Evolutionary conservation across 2,329 filamentous ascomycete species (phyloP).

Genomic region (Cordyceps cateniannulata): DNA sequence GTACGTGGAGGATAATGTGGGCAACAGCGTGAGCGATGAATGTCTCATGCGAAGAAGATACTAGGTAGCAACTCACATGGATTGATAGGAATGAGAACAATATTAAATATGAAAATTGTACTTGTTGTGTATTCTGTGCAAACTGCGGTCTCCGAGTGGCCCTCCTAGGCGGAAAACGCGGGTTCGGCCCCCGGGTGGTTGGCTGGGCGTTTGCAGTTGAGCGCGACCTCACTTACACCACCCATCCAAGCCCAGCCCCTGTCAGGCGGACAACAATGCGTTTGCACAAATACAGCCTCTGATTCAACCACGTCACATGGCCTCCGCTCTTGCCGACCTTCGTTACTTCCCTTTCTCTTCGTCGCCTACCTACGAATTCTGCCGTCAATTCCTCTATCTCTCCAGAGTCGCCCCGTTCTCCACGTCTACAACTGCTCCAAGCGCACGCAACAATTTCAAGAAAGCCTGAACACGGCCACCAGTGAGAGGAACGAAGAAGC

Average conservation of each 20-base stretch:
- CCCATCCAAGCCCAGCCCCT: neutral
- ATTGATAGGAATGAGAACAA: conserved; percentile 11
- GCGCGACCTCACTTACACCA: neutral
- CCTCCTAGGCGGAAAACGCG: too few relatives aligned
- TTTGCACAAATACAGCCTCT: neutral
- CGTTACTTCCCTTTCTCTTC: neutral
- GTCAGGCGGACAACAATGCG: neutral
- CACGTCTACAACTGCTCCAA: too few relatives aligned
- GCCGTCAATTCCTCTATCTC: too few relatives aligned
- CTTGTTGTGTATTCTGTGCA: neutral
- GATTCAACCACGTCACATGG: neutral
- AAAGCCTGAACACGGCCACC: too few relatives aligned
- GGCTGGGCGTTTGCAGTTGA: neutral
- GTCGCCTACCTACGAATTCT: too few relatives aligned
- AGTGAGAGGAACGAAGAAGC: too few relatives aligned
- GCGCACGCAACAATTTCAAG: too few relatives aligned
- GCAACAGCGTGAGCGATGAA: neutral
- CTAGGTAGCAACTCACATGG: neutral
- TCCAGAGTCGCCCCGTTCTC: too few relatives aligned
- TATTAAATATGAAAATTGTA: neutral
- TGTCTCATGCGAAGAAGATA: neutral
- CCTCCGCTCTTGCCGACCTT: too few relatives aligned
- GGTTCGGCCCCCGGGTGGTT: too few relatives aligned
- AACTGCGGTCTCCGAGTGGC: neutral
- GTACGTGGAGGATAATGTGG: conserved; percentile 1